These are phyloP conservation scores for Forsythia viridissima DNA, from an alignment of 257 asterid species.

Conservation along the genomic window DNA sequence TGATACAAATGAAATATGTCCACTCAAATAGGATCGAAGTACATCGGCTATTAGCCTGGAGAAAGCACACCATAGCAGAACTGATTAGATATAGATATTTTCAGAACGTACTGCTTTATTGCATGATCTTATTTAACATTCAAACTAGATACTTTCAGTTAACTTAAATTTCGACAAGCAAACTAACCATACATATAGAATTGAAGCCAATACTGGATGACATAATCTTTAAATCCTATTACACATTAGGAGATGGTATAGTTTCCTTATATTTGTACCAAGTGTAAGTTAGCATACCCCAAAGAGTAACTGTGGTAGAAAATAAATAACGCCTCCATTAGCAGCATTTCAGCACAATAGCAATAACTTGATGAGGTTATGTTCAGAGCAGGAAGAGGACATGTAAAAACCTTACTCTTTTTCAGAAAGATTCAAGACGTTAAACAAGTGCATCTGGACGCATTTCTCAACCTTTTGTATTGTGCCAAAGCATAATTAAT, in stretches of 20 bases:
- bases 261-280: background rate
- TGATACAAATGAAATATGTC: background rate
- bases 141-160: background rate
- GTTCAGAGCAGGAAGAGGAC: background rate
- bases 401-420: background rate
- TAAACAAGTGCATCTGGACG: background rate
- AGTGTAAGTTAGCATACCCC: background rate
- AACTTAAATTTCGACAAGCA: background rate
- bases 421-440: background rate
- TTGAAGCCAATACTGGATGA: background rate
- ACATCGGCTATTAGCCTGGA: background rate
- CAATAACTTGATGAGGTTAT: background rate
- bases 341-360: background rate
- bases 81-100: background rate
- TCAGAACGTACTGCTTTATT: background rate
- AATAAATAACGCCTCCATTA: background rate
- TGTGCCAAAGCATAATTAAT: background rate
- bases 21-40: background rate
- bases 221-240: background rate
- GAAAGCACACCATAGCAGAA: background rate
- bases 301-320: background rate
- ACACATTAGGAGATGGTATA: background rate
- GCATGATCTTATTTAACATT: background rate
- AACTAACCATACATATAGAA: background rate
- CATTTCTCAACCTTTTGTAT: background rate